phyloP scores from a whole-genome alignment of 2,329 filamentous ascomycete species.

The Aspergillus ruber region DNA sequence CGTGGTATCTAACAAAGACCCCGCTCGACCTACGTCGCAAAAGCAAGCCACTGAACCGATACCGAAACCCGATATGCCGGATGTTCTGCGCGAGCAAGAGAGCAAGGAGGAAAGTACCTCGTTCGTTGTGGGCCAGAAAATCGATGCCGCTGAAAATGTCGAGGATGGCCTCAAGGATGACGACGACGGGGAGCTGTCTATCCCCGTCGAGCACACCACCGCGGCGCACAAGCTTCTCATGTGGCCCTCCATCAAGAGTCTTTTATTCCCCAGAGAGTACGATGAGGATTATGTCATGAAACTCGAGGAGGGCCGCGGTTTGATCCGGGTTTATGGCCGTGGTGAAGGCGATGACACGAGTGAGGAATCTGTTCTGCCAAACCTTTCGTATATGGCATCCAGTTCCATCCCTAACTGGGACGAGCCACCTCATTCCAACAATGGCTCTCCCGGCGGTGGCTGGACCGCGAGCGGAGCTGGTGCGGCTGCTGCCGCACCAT shows the following conservation, averaged over 20 bases:
- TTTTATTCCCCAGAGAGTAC: conserved; percentile 54
- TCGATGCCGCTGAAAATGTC: background rate
- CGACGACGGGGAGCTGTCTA: conserved; percentile 55
- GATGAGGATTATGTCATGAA: conserved; percentile 68
- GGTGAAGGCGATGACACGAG: conserved; percentile 66
- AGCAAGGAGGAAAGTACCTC: conserved; percentile 8
- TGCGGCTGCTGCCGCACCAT: conserved; percentile 19
- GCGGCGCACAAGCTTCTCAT: conserved; percentile 75
- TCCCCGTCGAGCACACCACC: conserved; percentile 82
- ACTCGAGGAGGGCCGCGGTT: conserved; percentile 65
- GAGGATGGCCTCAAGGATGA: conserved; percentile 13
- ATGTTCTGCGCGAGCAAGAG: conserved; percentile 8
- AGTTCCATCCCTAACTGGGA: conserved; percentile 17
- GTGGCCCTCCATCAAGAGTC: conserved; percentile 60
- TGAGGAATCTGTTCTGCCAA: conserved; percentile 30
- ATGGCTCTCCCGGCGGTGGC: conserved; percentile 41
- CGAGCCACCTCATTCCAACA: conserved; percentile 19
- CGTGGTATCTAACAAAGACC: conserved; percentile 1
- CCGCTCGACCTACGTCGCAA: conserved; percentile 1
- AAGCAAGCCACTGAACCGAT: conserved; percentile 12
- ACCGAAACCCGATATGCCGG: conserved; percentile 19
- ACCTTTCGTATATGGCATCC: conserved; percentile 28
- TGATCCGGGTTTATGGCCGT: conserved; percentile 68
- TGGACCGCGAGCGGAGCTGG: conserved; percentile 51
- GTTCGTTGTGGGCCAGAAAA: conserved; percentile 3